Evolutionary conservation across 768 basidiomycete genomes (phyloP).

Genomic region (Cystofilobasidium capitatum): DNA sequence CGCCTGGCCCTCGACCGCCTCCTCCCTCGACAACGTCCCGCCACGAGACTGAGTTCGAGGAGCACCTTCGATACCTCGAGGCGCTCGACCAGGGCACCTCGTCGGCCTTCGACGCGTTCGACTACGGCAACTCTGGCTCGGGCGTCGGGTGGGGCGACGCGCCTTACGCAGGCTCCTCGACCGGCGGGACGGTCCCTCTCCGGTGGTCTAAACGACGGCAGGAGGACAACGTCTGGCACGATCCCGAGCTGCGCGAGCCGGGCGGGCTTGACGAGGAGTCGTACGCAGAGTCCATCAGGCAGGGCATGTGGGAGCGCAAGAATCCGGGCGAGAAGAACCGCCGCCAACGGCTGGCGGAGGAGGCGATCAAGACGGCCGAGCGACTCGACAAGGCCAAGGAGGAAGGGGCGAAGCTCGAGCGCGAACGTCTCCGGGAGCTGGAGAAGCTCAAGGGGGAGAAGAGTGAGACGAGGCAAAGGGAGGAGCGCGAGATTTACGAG

Average conservation of each 20-base stretch:
- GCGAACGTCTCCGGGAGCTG: constrained; percentile 7
- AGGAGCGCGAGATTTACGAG: constrained; percentile 5
- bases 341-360: background rate
- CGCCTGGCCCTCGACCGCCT: constrained; percentile 1
- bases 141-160: constrained; percentile 25
- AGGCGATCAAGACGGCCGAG: constrained; percentile 10
- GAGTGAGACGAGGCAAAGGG: background rate
- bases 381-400: background rate
- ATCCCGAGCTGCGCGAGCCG: background rate
- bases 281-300: background rate
- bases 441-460: constrained; percentile 14
- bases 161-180: background rate
- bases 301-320: constrained; percentile 12
- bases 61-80: constrained; percentile 20
- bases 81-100: constrained; percentile 7
- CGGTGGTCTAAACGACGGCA: background rate
- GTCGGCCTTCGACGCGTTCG: constrained; percentile 3
- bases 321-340: constrained; percentile 7
- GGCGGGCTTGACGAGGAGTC: constrained; percentile 16
- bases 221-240: constrained; percentile 22
- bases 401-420: constrained; percentile 8
- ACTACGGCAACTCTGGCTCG: constrained; percentile 4
- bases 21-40: background rate
- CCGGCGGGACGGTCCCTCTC: background rate
- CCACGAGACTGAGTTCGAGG: constrained; percentile 8